Conservation (phyloP, 345 rosid genomes). For the Toxicodendron radicans region DNA sequence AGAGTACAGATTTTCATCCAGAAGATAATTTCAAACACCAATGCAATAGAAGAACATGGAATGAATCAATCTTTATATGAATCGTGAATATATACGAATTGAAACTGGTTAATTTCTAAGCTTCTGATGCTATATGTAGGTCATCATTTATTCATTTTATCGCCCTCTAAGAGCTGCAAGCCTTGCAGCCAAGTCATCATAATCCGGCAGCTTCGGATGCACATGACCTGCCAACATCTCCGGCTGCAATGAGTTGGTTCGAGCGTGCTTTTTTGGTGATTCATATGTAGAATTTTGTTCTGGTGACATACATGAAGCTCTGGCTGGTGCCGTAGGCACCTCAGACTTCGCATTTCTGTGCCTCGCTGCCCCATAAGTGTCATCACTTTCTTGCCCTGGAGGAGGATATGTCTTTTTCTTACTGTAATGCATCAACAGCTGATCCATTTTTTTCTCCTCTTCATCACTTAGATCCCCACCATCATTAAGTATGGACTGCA, state of each 20-base stretch:
- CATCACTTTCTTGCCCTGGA: neutral
- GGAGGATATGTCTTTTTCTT: constrained; percentile 23
- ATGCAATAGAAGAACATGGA: neutral
- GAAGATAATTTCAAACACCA: neutral
- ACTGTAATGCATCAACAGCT: constrained; percentile 41
- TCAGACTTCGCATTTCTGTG: constrained; percentile 27
- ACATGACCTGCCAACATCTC: constrained; percentile 34
- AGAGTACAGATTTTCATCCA: neutral
- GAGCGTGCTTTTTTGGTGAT: constrained; percentile 23
- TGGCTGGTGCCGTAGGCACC: constrained; percentile 22
- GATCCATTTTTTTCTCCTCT: constrained; percentile 40
- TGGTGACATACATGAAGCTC: constrained; percentile 17
- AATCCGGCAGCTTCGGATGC: constrained; percentile 63
- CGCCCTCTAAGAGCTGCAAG: constrained; percentile 40
- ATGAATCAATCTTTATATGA: neutral
- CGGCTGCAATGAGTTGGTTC: constrained; percentile 35
- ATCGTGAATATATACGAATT: neutral
- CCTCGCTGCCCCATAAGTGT: neutral
- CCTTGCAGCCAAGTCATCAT: constrained; percentile 48
- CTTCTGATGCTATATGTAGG: neutral
- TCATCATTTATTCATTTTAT: constrained; percentile 5
- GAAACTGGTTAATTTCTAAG: neutral
- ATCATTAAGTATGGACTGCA: neutral
- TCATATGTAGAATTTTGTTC: constrained; percentile 15
- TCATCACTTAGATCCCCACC: constrained; percentile 23